Evolutionary conservation across 768 basidiomycete species (phyloP).

Genomic region (Mycena rebaudengoi): DNA sequence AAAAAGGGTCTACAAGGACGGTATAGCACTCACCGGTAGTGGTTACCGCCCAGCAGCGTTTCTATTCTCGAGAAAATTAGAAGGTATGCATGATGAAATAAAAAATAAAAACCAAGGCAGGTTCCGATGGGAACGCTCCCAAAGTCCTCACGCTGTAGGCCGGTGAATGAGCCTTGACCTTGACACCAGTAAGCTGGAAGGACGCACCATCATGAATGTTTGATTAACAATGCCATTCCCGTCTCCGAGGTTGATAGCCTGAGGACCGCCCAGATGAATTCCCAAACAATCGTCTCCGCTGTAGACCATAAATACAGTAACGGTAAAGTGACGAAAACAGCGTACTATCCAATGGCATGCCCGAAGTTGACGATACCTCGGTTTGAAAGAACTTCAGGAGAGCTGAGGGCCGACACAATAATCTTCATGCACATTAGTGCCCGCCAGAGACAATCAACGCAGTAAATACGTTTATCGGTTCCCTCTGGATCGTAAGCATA

Average conservation of each 20-base stretch:
- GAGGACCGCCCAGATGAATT: conserved; percentile 49
- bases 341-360: conserved; percentile 55
- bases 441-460: too few relatives aligned
- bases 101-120: conserved; percentile 36
- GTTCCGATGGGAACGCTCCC: conserved; percentile 40
- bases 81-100: not conserved
- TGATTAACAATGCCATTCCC: conserved; percentile 54
- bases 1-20: not conserved
- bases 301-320: not conserved
- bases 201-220: conserved; percentile 31
- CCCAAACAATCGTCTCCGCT: conserved; percentile 55
- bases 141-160: conserved; percentile 35
- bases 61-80: conserved; percentile 28
- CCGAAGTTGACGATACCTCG: conserved; percentile 55
- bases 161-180: conserved; percentile 42
- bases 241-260: conserved; percentile 56
- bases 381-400: conserved; percentile 47
- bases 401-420: conserved; percentile 57
- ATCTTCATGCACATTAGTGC: not conserved
- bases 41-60: conserved; percentile 55
- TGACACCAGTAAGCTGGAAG: conserved; percentile 34
- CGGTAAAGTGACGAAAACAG: not conserved
- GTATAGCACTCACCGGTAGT: conserved; percentile 46
- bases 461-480: conserved; percentile 63
- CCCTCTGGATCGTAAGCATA: conserved; percentile 31